Percentiles rank a stretch among this genome's conserved stretches.
Conservation (phyloP, 2,329 filamentous ascomycete species). For the Stagonosporopsis cucurbitacearum region DNA sequence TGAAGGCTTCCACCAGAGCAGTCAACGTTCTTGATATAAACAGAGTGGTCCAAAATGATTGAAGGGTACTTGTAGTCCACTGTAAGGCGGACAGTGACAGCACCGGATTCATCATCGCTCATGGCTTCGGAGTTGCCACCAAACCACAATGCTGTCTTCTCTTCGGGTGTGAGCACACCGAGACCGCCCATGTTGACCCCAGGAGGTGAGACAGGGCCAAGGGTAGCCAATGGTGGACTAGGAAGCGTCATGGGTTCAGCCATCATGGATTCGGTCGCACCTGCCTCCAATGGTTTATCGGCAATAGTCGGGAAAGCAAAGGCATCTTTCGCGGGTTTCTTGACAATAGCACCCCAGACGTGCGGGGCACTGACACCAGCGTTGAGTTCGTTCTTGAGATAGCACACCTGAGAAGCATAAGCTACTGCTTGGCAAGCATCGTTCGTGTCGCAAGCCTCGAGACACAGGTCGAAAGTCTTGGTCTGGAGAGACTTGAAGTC, state of each 20-base stretch:
- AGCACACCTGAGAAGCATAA: constrained; percentile 10
- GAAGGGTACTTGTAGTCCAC: constrained; percentile 17
- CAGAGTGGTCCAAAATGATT: constrained; percentile 10
- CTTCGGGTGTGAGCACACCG: constrained; percentile 8
- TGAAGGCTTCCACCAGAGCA: constrained; percentile 10
- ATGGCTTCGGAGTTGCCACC: constrained; percentile 9
- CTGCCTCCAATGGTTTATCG: constrained; percentile 3
- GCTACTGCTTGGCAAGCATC: constrained; percentile 12
- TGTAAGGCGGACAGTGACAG: constrained; percentile 10
- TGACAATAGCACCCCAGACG: constrained; percentile 13
- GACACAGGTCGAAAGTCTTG: constrained; percentile 10
- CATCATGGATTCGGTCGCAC: constrained; percentile 10
- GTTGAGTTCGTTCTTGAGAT: constrained; percentile 16
- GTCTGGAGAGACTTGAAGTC: constrained; percentile 14
- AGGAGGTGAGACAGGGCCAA: constrained; percentile 9
- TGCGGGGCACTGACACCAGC: background rate
- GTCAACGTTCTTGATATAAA: constrained; percentile 15
- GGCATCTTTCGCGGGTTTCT: constrained; percentile 10
- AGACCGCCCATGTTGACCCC: constrained; percentile 17
- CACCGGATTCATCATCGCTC: constrained; percentile 14
- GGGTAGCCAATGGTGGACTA: constrained; percentile 8
- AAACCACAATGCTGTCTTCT: constrained; percentile 10
- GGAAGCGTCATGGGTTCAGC: constrained; percentile 14
- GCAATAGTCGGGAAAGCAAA: constrained; percentile 6
- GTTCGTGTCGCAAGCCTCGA: constrained; percentile 13